phyloP scores from a whole-genome alignment of 352 stramenopile genomes.

The Pythium apleroticum region DNA sequence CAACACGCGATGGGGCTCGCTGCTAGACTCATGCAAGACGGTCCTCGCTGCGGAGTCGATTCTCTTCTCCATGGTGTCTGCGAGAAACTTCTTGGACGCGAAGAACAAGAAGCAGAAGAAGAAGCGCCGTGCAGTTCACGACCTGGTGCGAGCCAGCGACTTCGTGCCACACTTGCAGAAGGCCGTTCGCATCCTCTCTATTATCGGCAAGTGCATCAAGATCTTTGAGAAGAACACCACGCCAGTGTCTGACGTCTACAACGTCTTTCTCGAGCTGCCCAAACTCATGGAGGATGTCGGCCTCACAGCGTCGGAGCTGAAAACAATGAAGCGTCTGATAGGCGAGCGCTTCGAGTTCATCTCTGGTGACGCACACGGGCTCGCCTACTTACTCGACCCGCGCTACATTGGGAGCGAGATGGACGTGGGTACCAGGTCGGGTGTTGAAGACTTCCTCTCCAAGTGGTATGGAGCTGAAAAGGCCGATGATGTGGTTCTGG shows the following conservation, averaged over 20 bases:
- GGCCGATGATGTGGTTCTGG: neutral
- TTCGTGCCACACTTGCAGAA: constrained; percentile 3
- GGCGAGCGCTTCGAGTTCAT: constrained; percentile 11
- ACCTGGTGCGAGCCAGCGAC: neutral
- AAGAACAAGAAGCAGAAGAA: constrained; percentile 1
- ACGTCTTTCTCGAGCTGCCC: neutral
- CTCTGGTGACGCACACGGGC: constrained; percentile 11
- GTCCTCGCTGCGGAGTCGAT: neutral
- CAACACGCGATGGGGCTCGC: neutral
- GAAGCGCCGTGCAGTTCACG: constrained; percentile 1
- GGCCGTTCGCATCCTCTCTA: neutral
- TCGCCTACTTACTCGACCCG: constrained; percentile 8
- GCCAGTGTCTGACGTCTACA: constrained; percentile 6
- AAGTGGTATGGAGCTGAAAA: neutral
- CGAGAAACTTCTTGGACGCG: neutral
- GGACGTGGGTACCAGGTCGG: neutral
- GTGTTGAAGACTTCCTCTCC: constrained; percentile 4
- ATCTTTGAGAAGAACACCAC: constrained; percentile 7
- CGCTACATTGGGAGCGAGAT: neutral
- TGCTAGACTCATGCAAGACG: neutral
- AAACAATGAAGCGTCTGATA: neutral
- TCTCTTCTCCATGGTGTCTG: neutral
- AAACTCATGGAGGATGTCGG: neutral
- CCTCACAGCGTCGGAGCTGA: neutral
- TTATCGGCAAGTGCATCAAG: neutral